phyloP scores from a whole-genome alignment of 2,329 filamentous ascomycete species.

The Xylaria sp. region DNA sequence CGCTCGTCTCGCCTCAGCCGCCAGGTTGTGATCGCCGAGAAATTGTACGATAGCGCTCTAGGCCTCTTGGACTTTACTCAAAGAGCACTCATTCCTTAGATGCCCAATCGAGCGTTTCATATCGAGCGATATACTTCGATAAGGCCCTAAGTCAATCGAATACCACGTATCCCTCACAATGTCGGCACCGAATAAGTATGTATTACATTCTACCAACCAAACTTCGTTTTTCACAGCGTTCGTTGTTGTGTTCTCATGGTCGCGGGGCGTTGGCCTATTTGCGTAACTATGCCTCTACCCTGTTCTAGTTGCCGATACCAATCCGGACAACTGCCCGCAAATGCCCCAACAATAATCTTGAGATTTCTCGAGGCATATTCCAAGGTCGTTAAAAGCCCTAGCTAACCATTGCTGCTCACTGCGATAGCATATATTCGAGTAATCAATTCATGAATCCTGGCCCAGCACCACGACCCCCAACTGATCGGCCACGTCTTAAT shows the following conservation, averaged over 20 bases:
- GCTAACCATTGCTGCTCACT: constrained; percentile 15
- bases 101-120: constrained; percentile 19
- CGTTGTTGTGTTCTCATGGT: background rate
- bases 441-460: constrained; percentile 94
- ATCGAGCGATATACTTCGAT: constrained; percentile 2
- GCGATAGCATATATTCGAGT: constrained; percentile 59
- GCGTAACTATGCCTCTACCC: constrained; percentile 1
- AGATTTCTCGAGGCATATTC: background rate
- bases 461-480: constrained; percentile 88
- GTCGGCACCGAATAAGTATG: constrained; percentile 40
- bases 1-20: constrained; percentile 1
- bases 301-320: background rate
- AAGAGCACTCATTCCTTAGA: constrained; percentile 29
- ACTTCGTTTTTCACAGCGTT: constrained; percentile 3
- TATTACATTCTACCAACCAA: constrained; percentile 16
- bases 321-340: background rate
- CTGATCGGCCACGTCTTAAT: constrained; percentile 79
- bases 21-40: constrained; percentile 18
- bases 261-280: background rate
- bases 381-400: background rate
- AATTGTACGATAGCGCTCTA: constrained; percentile 30
- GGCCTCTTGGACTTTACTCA: constrained; percentile 27
- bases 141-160: constrained; percentile 7
- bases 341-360: background rate
- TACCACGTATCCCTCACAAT: constrained; percentile 28